phyloP scores from a whole-genome alignment of 2,329 filamentous ascomycete species.

The Cryphonectria nitschkei region DNA sequence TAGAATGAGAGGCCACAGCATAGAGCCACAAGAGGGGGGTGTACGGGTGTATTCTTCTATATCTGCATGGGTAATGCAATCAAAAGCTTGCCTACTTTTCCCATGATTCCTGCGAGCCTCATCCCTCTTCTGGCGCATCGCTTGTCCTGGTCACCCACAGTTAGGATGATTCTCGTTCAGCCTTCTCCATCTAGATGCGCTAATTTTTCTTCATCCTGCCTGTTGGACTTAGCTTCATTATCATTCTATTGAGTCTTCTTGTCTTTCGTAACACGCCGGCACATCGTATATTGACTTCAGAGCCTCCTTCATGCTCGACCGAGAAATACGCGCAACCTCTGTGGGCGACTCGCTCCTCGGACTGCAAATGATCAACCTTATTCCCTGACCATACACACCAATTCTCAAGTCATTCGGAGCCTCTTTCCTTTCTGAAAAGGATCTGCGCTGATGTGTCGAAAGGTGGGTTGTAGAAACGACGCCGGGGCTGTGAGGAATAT shows the following conservation, averaged over 20 bases:
- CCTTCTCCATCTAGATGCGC: not conserved
- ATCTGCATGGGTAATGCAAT: no score
- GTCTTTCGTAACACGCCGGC: not conserved
- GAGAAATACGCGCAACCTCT: no score
- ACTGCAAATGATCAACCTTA: no score
- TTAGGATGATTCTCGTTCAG: not conserved
- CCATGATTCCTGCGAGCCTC: not conserved
- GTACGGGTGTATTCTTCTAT: not conserved
- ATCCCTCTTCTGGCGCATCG: not conserved
- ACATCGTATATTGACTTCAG: not conserved
- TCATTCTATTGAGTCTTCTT: not conserved
- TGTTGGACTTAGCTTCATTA: not conserved
- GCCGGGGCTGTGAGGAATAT: not conserved
- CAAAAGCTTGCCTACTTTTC: not conserved
- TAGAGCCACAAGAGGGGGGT: not conserved
- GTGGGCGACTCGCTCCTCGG: not conserved
- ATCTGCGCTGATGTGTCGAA: not conserved
- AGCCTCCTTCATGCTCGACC: not conserved
- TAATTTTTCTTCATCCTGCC: not conserved
- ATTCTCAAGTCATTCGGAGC: not conserved
- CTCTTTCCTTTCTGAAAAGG: not conserved
- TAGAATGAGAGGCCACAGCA: not conserved
- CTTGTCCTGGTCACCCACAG: not conserved
- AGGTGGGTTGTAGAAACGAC: not conserved
- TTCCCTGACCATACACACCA: no score